Conservation (phyloP, 2,329 filamentous ascomycete genomes). For the Zymoseptoria tritici region DNA sequence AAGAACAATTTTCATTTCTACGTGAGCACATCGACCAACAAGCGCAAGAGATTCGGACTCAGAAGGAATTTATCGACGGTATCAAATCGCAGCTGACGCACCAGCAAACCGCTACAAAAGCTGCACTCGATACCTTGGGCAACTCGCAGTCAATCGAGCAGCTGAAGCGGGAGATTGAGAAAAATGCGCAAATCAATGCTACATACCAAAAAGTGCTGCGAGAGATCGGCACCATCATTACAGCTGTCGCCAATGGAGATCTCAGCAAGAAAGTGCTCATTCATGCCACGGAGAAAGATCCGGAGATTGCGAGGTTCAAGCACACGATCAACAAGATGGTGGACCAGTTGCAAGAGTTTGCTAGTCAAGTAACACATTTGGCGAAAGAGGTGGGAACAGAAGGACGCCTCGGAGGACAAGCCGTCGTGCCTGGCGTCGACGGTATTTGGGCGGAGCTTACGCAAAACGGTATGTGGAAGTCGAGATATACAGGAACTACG, state of each 20-base stretch:
- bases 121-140: constrained; percentile 70
- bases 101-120: constrained; percentile 78
- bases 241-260: constrained; percentile 89
- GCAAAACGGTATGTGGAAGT: constrained; percentile 39
- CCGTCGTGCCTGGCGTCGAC: constrained; percentile 86
- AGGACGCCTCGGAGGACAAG: constrained; percentile 86
- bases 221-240: constrained; percentile 96
- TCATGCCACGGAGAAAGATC: constrained; percentile 93
- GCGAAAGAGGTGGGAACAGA: constrained; percentile 95
- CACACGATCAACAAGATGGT: constrained; percentile 99
- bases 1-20: constrained; percentile 76
- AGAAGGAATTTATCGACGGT: constrained; percentile 76
- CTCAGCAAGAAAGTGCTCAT: constrained; percentile 95
- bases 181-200: constrained; percentile 95
- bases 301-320: constrained; percentile 96
- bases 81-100: constrained; percentile 79
- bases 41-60: constrained; percentile 81
- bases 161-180: constrained; percentile 86
- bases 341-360: constrained; percentile 94
- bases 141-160: constrained; percentile 82
- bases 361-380: constrained; percentile 89
- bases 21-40: constrained; percentile 90
- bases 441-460: constrained; percentile 98
- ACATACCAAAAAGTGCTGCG: constrained; percentile 95
- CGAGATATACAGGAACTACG: not conserved